Percentiles rank a stretch among this genome's conserved stretches.
Evolutionary conservation across 2,329 filamentous ascomycete species (phyloP).

Genomic region (Monilinia vaccinii-corymbosi): DNA sequence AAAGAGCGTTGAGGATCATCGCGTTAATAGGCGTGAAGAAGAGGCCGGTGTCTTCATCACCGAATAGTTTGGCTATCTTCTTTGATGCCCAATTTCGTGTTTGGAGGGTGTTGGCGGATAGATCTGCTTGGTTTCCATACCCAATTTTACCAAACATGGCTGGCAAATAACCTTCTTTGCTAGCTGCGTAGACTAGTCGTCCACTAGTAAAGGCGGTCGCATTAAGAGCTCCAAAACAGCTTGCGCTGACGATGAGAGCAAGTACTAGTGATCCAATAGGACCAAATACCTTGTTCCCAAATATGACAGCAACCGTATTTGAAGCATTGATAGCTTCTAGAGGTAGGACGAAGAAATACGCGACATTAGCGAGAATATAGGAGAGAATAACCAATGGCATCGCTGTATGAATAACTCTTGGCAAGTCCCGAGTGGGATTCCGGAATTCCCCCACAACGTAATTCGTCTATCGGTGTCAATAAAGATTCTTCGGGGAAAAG

Average conservation of each 20-base stretch:
- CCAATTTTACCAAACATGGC: conserved; percentile 76
- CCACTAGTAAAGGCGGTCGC: conserved; percentile 90
- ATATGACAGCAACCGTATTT: conserved; percentile 94
- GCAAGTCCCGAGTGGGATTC: conserved; percentile 80
- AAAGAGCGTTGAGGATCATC: conserved; percentile 66
- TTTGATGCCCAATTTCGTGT: conserved; percentile 50
- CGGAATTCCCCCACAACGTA: conserved; percentile 97
- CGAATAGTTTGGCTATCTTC: conserved; percentile 51
- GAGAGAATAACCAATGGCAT: conserved; percentile 88
- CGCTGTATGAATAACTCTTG: conserved; percentile 89
- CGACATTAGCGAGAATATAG: conserved; percentile 84
- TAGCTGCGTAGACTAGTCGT: conserved; percentile 84
- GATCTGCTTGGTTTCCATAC: conserved; percentile 39
- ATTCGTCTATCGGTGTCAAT: conserved; percentile 59
- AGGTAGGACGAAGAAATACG: conserved; percentile 91
- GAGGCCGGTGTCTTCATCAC: conserved; percentile 69
- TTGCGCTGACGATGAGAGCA: conserved; percentile 80
- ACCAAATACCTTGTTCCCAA: conserved; percentile 85
- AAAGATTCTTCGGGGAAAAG: background rate
- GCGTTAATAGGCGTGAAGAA: conserved; percentile 95
- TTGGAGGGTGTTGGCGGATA: conserved; percentile 36
- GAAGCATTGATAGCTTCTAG: conserved; percentile 69
- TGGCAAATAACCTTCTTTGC: conserved; percentile 91
- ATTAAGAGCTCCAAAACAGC: conserved; percentile 91
- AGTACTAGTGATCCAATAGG: conserved; percentile 72